phyloP scores from a whole-genome alignment of 805 yeast species.

The Saturnispora mendoncae region DNA sequence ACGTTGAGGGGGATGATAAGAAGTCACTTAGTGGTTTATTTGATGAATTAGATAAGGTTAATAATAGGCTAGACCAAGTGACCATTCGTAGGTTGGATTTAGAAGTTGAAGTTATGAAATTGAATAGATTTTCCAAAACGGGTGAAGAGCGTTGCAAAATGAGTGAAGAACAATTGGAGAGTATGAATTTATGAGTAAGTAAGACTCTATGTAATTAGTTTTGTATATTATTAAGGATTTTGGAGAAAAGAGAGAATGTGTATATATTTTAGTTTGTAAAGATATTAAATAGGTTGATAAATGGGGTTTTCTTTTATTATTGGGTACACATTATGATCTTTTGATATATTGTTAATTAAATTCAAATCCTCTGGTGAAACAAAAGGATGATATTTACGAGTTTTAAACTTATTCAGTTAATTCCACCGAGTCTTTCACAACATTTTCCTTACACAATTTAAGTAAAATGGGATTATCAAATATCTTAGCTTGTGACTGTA shows the following conservation, averaged over 20 bases:
- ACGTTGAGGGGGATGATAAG: conserved; percentile 18
- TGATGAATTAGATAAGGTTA: conserved; percentile 20
- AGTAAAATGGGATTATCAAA: not conserved
- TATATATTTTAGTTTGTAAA: too few species aligned
- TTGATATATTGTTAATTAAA: too few species aligned
- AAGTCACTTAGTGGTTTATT: conserved; percentile 15
- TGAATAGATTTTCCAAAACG: conserved; percentile 19
- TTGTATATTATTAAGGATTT: conserved; percentile 7
- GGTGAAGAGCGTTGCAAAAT: conserved; percentile 23
- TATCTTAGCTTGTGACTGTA: not conserved
- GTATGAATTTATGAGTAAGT: conserved; percentile 34
- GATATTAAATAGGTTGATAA: too few species aligned
- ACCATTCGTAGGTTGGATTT: conserved; percentile 18
- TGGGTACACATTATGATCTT: too few species aligned
- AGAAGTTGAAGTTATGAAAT: conserved; percentile 24
- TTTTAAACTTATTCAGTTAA: not conserved
- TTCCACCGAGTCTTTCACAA: not conserved
- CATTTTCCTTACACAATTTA: too few species aligned
- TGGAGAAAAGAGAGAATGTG: too few species aligned
- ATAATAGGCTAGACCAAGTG: conserved; percentile 14
- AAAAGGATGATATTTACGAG: too few species aligned
- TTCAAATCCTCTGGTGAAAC: too few species aligned
- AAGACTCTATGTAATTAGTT: not conserved
- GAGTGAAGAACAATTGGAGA: conserved; percentile 40
- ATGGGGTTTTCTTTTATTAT: too few species aligned